Percentiles rank a stretch among this genome's conserved stretches.
phyloP scores from a whole-genome alignment of 352 stramenopile species.

The Pythium insidiosum region DNA sequence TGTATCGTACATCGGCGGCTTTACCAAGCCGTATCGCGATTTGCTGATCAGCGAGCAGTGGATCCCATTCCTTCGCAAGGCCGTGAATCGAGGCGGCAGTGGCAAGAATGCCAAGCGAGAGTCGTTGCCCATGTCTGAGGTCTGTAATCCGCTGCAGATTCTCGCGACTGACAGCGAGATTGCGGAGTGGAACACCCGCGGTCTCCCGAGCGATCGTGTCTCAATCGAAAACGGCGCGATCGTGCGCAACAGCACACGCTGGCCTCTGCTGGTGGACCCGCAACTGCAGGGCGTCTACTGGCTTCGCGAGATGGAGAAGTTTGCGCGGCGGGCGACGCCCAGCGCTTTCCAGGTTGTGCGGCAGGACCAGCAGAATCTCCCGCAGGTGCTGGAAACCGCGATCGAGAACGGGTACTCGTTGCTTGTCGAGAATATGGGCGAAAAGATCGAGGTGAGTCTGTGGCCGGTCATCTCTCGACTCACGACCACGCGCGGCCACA shows the following conservation, averaged over 20 bases:
- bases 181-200: constrained; percentile 79
- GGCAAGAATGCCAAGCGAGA: too few relatives aligned
- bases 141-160: constrained; percentile 57
- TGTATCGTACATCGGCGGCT: constrained; percentile 91
- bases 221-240: constrained; percentile 90
- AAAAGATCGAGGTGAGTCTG: constrained; percentile 80
- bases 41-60: constrained; percentile 80
- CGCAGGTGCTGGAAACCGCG: constrained; percentile 59
- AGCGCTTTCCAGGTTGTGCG: constrained; percentile 70
- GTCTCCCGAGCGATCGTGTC: constrained; percentile 84
- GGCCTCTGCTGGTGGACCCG: constrained; percentile 87
- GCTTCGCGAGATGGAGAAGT: constrained; percentile 80
- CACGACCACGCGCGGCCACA: constrained; percentile 67
- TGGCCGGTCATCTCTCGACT: constrained; percentile 76
- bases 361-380: constrained; percentile 75
- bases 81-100: constrained; percentile 18
- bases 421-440: constrained; percentile 87
- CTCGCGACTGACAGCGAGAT: constrained; percentile 73
- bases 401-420: constrained; percentile 76
- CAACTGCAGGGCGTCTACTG: constrained; percentile 89
- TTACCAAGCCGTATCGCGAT: constrained; percentile 91
- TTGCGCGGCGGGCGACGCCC: constrained; percentile 22
- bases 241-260: constrained; percentile 65
- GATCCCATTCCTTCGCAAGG: constrained; percentile 79
- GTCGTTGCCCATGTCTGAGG: constrained; percentile 21